phyloP scores from a whole-genome alignment of 495 filamentous ascomycete genomes.

The Paragyromitra xinjiangensis region DNA sequence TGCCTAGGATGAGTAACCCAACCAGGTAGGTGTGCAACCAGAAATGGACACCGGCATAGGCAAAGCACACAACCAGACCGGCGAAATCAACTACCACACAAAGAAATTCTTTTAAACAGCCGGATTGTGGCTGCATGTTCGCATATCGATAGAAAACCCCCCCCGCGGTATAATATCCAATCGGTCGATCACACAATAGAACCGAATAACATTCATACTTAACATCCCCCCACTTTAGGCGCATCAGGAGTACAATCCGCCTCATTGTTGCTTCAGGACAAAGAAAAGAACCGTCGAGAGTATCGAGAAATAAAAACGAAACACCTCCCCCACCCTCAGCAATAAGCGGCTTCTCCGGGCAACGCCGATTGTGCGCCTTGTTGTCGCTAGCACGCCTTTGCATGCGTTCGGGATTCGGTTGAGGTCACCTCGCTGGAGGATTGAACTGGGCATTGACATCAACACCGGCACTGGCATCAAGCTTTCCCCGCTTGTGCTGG shows the following conservation, averaged over 20 bases:
- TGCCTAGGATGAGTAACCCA: slow-evolving; percentile 3
- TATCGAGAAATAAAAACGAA: slow-evolving; percentile 9
- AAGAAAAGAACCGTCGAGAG: slow-evolving; percentile 10
- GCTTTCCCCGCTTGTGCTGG: slow-evolving; percentile 35
- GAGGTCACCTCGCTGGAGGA: neutral
- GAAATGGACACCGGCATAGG: slow-evolving; percentile 1
- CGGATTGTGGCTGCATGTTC: neutral
- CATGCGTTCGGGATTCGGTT: neutral
- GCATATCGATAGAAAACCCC: neutral
- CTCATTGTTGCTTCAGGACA: slow-evolving; percentile 8
- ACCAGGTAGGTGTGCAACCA: neutral
- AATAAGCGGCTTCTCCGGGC: neutral
- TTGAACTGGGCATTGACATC: neutral
- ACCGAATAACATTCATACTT: neutral
- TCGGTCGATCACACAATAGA: neutral
- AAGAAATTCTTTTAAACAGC: neutral
- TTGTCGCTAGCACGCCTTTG: neutral
- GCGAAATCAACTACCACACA: slow-evolving; percentile 6
- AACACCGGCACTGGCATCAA: neutral
- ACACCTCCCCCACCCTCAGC: neutral
- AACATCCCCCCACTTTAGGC: neutral
- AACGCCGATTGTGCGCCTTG: neutral
- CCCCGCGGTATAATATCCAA: neutral
- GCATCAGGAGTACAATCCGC: neutral
- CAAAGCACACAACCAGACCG: neutral